Evolutionary conservation across 805 yeast species (phyloP), one percentile per base, ranked within the genome.

Genomic region (Yamadazyma paraphyllophila): DNA sequence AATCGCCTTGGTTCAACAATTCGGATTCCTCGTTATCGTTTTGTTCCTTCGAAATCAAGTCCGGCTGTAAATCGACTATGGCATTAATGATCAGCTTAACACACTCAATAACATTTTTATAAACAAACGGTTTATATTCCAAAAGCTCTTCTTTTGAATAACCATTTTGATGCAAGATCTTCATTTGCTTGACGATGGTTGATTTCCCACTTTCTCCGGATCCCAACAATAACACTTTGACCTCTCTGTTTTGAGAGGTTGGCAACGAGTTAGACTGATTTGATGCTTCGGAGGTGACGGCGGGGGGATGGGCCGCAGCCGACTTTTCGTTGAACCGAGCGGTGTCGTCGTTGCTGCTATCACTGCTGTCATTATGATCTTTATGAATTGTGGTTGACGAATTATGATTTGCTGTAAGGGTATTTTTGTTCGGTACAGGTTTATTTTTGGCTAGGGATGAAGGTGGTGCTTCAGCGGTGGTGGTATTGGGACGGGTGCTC

Each of bases 121-220:
- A 87, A 15, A 91, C 89, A 52, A 88, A 83, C 0, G 92, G 88
- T 59, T 81, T 81, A 64, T 85, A 87, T 53, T 85, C 88, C 44
- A 73, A 68, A 24, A 85, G 65, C 61, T 90, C 97, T 39, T 84
- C 83, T 62, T 82, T 69, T 43, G 82, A 64, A 59, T 81, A 85
- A 7, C 91, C 91, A 53, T 80, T 73, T 58, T 83, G 86, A 59
- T 85, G 88, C 41, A 85, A 69, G 47, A 85, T 85, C 59, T 85
- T 85, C 81, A 87, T 87, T 62, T 86, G 95, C 61, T 85, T 87
- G 43, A 87, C 78, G 43, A 86, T 81, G 13, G 95, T 86, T 7
- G 90, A 82, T 59, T 86, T 87, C 4, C 95, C 95, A 50, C 83
- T 75, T 59, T 86, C 95, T 12, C 98, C 99, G 0, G 97, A 86